Evolutionary conservation across 306 rosid species (phyloP).

Genomic region (Prunus dulcis): DNA sequence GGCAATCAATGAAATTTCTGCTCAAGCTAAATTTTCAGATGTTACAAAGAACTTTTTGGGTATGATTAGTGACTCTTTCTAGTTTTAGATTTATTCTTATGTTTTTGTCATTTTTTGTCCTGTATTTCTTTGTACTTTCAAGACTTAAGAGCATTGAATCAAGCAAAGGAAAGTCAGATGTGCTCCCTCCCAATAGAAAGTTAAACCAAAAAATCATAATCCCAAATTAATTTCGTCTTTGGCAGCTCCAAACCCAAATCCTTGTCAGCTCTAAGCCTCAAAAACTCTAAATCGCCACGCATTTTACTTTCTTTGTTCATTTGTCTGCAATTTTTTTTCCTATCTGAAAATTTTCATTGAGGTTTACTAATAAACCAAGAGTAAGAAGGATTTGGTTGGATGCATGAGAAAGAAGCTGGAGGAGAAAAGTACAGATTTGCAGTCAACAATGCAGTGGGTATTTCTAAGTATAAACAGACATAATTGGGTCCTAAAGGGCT

Average conservation of each 20-base stretch:
- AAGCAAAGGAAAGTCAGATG: neutral
- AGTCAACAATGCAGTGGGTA: neutral
- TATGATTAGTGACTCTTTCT: constrained; percentile 30
- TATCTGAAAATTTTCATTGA: no score
- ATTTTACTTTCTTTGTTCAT: neutral
- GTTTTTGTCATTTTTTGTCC: neutral
- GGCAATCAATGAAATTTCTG: constrained; percentile 49
- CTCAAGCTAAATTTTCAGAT: constrained; percentile 70
- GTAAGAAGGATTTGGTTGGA: neutral
- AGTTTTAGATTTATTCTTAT: neutral
- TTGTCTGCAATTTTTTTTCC: neutral
- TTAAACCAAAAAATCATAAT: neutral
- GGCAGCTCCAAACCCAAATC: neutral
- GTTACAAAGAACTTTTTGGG: constrained; percentile 73
- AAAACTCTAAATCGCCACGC: neutral
- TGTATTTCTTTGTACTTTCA: neutral
- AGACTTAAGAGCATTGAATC: neutral
- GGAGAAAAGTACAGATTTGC: neutral
- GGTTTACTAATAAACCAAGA: neutral
- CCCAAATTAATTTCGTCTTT: neutral
- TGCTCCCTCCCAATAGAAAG: neutral
- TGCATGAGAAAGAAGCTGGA: neutral
- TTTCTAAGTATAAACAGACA: neutral
- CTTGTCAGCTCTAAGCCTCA: neutral
- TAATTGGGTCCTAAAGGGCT: no score